Base-by-base conservation (phyloP, 2,329 filamentous ascomycete species). In the Cytospora schulzeri region DNA sequence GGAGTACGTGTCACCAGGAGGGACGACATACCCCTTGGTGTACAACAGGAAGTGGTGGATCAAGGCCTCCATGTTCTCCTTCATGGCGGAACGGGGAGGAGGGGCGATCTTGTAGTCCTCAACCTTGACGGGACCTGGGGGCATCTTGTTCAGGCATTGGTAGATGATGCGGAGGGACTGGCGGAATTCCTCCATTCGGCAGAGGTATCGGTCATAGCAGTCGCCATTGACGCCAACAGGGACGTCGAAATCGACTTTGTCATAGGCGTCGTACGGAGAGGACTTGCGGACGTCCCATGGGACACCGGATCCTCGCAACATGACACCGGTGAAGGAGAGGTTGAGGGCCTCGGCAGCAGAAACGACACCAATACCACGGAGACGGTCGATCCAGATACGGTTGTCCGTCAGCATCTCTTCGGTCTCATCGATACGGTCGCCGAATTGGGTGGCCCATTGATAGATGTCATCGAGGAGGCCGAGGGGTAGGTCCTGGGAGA, bases 51-150 rank as follows among this genome's bases (percentile, higher is more conserved):
- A 99, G 84, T 99, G 95, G 82, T 99, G 95, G 76, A 99, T 99
- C 52, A 99, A 87, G 48, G 95, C 93, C 82, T 99, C 95, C 96
- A 99, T 99, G 84, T 99, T 99, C 87, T 99, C 95, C 87, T 99
- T 99, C 95, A 99, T 99, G 74, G 95, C 95, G 53, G 92, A 85
- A 74, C 95, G 89, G n/a, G 95, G 96, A 68, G 95, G 95, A 26
- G 95, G 95, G 3, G 92, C 91, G 74, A 99, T 87, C 87, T 99
- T 99, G 88, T 98, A 99, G 80, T 99, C 95, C 80, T 99, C 95
- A 51, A 97, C 92, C 71, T 94, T 91, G 75, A 98, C 87, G 60
- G 95, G 95, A 31, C 95, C 95, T 57, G 91, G 85, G 57, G 96
- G 94, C 92, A 99, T 99, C 84, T 99, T 92, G 85, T 99, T 98